These are phyloP conservation scores for Fusarium foetens DNA, from an alignment of 2,329 filamentous ascomycete species.

Conservation along the genomic window DNA sequence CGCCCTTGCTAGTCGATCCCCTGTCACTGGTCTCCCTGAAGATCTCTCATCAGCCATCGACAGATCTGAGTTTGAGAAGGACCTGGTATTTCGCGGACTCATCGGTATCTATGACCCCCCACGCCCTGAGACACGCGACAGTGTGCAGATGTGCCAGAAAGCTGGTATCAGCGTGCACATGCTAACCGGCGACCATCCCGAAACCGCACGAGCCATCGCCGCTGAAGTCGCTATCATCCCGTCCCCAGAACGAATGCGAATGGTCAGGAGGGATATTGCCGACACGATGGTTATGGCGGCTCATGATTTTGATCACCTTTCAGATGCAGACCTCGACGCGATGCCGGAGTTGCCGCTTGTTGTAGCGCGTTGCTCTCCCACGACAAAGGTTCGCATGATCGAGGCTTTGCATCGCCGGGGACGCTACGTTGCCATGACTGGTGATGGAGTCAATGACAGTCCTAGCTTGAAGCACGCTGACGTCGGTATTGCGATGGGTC, in stretches of 20 bases:
- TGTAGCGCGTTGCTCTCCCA: conserved; percentile 75
- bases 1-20: conserved; percentile 59
- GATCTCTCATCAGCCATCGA: conserved; percentile 26
- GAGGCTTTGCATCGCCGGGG: conserved; percentile 74
- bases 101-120: conserved; percentile 76
- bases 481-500: conserved; percentile 76
- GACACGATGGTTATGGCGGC: conserved; percentile 71
- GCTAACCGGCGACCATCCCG: conserved; percentile 72
- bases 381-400: conserved; percentile 79
- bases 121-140: conserved; percentile 67
- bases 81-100: conserved; percentile 71
- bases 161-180: conserved; percentile 72
- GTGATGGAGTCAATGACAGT: conserved; percentile 76
- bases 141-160: conserved; percentile 64
- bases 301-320: conserved; percentile 70
- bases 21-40: conserved; percentile 31
- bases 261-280: conserved; percentile 61
- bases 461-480: conserved; percentile 74
- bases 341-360: conserved; percentile 73
- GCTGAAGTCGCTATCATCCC: conserved; percentile 69
- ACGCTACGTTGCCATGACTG: conserved; percentile 74
- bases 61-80: conserved; percentile 55
- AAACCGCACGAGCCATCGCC: conserved; percentile 70
- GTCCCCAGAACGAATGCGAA: conserved; percentile 49
- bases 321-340: conserved; percentile 69